Base-by-base conservation (phyloP, 2,329 filamentous ascomycete genomes). In the Fusarium floridanum region DNA sequence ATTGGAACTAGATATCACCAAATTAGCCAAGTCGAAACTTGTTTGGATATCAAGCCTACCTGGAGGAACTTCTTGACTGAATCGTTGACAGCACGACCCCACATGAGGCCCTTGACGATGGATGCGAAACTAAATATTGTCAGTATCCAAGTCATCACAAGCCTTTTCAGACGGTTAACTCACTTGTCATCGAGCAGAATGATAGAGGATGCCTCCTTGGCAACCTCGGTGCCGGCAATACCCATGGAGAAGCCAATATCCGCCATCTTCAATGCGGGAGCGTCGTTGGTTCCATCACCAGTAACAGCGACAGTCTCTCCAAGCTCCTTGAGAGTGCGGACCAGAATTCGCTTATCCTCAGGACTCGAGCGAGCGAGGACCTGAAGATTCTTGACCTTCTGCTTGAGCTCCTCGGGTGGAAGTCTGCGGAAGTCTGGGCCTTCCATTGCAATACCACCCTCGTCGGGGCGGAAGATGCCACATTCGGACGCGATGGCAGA, bases 381-480 rank as follows among this genome's bases (percentile, higher is more conserved):
- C 75, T 92, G 89, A 2, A 93, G 85, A 9, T 85, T 88, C 4
- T 89, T 90, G 64, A 92, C 89, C 62, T 90, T 84, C 11, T 86
- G 83, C 69, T 90, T 85, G 81, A 85, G 80, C 62, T 86, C 77
- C 81, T 88, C 66, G 43, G 91, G 91, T 1, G 82, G 80, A 32
- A 85, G 82, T 87, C 89, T 82, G 85, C 91, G 71, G 85, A 93
- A 93, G 84, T 78, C 90, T 80, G 70, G 80, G 0, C 84, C 84
- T 50, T 85, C 83, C 83, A 92, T 91, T 71, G 90, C 90, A 34
- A 92, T 89, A 60, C 94, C 94, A 74, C 94, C 95, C 73, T 95
- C 77, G 2, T 82, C 81, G 6, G 75, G 75, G 16, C 75, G 68
- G 61, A 82, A 84, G 61, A 84, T 84, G 9, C 83, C 84, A 64